Evolutionary conservation across 164 flowering plant species (phyloP).

Genomic region (Litsea cubeba): DNA sequence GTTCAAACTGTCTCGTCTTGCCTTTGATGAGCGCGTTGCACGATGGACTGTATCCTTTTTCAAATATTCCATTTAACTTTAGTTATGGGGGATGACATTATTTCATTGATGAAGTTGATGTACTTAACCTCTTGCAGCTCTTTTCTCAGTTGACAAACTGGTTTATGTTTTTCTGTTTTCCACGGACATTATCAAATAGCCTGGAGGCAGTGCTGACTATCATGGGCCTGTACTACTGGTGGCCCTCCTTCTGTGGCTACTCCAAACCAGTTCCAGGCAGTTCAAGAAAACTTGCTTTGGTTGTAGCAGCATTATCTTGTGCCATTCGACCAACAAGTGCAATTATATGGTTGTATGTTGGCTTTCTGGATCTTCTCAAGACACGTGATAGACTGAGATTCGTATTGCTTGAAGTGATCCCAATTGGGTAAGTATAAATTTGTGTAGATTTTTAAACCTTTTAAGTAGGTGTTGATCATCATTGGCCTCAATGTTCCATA

Average conservation of each 20-base stretch:
- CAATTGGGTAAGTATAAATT: constrained; percentile 67
- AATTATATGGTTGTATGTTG: constrained; percentile 83
- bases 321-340: constrained; percentile 95
- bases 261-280: constrained; percentile 18
- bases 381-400: constrained; percentile 49
- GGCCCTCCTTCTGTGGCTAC: constrained; percentile 65
- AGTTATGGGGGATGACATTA: neutral
- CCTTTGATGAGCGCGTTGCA: constrained; percentile 65
- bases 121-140: constrained; percentile 45
- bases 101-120: neutral
- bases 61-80: neutral
- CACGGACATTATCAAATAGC: constrained; percentile 86
- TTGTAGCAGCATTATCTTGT: constrained; percentile 79
- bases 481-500: neutral
- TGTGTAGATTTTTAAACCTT: neutral
- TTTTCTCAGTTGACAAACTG: constrained; percentile 80
- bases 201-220: constrained; percentile 84
- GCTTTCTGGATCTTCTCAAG: constrained; percentile 55
- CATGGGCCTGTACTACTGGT: constrained; percentile 76
- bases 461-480: neutral
- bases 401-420: constrained; percentile 55
- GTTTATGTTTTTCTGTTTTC: constrained; percentile 85
- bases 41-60: constrained; percentile 87
- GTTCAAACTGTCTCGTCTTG: constrained; percentile 50
- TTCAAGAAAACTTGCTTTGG: constrained; percentile 74